Evolutionary conservation across 306 rosid species (phyloP), one percentile per base, ranked within the genome.

Genomic region (Cajanus cajan): DNA sequence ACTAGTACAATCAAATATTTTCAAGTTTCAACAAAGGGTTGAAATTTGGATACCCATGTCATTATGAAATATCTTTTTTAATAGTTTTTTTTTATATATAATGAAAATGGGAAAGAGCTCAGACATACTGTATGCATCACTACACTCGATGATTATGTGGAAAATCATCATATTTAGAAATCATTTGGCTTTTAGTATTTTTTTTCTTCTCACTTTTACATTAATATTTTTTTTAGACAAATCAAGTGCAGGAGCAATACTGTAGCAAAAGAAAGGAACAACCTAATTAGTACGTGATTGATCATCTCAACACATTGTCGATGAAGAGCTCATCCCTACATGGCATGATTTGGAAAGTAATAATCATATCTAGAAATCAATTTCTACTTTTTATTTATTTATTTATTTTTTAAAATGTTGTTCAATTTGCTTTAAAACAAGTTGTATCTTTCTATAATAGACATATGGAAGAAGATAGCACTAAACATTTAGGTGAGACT

Each of bases 221-320:
- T 37, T 19, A 21, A 39, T 33, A 7, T 1, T 0, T 36, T 65
- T 36, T 19, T 8, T 9, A 19, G 34, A 37, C 10, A 65, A 37
- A 37, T 65, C n/a, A 65, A 65, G 71, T 65, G 33, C n/a, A 8
- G 15, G 5, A 18, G 31, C 10, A 39, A 37, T 39, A 7, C 50
- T 65, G 71, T 65, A 65, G 71, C 50, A 36, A 65, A 65, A 37
- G 71, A n/a, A 65, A 65, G 50, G 71, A 66, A 40, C 71, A 33
- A 19, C 50, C 71, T 19, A 66, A 39, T 66, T 66, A 40, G 51
- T n/a, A n/a, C n/a, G n/a, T 66, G 71, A 66, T 66, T 66, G 34
- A 66, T 66, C 71, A 66, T 66, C 71, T 39, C 40, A 67, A 67
- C 73, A 67, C 21, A 67, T 12, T 41, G 37, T 54, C 22, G 55